Conservation (phyloP, 495 filamentous ascomycete genomes). For the Penicillium psychrofluorescens region DNA sequence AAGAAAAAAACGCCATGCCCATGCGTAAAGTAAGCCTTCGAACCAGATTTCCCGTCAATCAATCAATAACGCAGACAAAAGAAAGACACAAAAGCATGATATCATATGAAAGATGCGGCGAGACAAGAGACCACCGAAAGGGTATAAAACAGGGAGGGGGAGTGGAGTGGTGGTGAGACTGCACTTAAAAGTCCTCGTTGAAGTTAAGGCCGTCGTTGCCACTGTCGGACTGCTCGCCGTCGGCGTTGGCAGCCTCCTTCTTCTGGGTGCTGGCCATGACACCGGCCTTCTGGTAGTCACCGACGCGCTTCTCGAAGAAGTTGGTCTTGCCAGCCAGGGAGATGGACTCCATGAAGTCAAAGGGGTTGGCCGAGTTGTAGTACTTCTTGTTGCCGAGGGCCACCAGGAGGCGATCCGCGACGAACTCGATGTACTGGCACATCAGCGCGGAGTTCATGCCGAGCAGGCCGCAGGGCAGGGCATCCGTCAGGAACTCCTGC, state of each 20-base stretch:
- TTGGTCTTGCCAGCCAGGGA: slow-evolving; percentile 98
- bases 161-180: slow-evolving; percentile 11
- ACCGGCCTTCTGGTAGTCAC: slow-evolving; percentile 98
- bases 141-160: slow-evolving; percentile 26
- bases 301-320: slow-evolving; percentile 99
- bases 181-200: slow-evolving; percentile 89
- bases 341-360: slow-evolving; percentile 99
- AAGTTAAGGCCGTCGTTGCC: slow-evolving; percentile 74
- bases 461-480: slow-evolving; percentile 82
- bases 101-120: slow-evolving; percentile 15
- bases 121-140: slow-evolving; percentile 6
- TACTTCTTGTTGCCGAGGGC: slow-evolving; percentile 89
- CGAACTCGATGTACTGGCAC: slow-evolving; percentile 99
- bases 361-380: slow-evolving; percentile 89
- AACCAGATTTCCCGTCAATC: slow-evolving; percentile 25
- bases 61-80: slow-evolving; percentile 20
- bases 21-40: slow-evolving; percentile 28
- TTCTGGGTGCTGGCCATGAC: slow-evolving; percentile 95
- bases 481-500: slow-evolving; percentile 96
- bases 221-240: slow-evolving; percentile 45
- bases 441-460: slow-evolving; percentile 97
- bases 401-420: slow-evolving; percentile 88
- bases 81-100: slow-evolving; percentile 11
- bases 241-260: slow-evolving; percentile 38
- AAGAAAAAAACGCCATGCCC: slow-evolving; percentile 30